A percentile compares a stretch with the other conserved stretches of the same genome.
Evolutionary conservation across 2,329 filamentous ascomycete species (phyloP).

Genomic region (Claviceps paspali): DNA sequence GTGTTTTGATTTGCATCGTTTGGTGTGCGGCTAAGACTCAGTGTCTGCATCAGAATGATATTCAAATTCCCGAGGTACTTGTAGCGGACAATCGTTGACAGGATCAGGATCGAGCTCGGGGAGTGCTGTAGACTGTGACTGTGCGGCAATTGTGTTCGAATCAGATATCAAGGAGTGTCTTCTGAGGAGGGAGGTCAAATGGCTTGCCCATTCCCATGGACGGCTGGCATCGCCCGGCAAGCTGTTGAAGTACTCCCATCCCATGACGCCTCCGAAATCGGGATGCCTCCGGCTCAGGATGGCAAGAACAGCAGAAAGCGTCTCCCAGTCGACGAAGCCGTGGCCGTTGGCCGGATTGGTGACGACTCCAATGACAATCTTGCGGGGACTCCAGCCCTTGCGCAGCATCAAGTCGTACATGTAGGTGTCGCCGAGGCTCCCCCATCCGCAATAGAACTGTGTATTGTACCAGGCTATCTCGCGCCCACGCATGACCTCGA

Average conservation of each 20-base stretch:
- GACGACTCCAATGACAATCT: conserved; percentile 66
- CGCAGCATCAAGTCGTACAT: conserved; percentile 37
- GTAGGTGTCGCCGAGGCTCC: conserved; percentile 31
- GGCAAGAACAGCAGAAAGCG: conserved; percentile 27
- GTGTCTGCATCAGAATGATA: conserved; percentile 11
- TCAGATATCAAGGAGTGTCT: conserved; percentile 11
- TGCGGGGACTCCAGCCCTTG: conserved; percentile 55
- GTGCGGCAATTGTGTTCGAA: neutral
- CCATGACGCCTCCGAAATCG: conserved; percentile 75
- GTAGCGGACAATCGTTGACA: conserved; percentile 1
- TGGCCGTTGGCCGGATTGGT: conserved; percentile 61
- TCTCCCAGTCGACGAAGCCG: conserved; percentile 34
- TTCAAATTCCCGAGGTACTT: conserved; percentile 11
- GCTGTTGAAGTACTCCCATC: conserved; percentile 91
- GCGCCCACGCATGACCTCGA: conserved; percentile 51
- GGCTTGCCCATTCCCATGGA: conserved; percentile 67
- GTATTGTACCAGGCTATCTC: conserved; percentile 77
- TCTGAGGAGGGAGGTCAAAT: conserved; percentile 38
- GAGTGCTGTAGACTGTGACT: neutral
- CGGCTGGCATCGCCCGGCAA: conserved; percentile 43
- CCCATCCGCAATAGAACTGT: conserved; percentile 91
- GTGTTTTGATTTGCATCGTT: too few species aligned
- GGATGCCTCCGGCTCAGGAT: conserved; percentile 36
- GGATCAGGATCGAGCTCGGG: conserved; percentile 12
- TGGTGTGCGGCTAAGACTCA: conserved; percentile 1